A percentile compares a stretch with the other conserved stretches of the same genome.
Evolutionary conservation across 305 asterid genomes (phyloP).

Genomic region (Solanum chacoense): DNA sequence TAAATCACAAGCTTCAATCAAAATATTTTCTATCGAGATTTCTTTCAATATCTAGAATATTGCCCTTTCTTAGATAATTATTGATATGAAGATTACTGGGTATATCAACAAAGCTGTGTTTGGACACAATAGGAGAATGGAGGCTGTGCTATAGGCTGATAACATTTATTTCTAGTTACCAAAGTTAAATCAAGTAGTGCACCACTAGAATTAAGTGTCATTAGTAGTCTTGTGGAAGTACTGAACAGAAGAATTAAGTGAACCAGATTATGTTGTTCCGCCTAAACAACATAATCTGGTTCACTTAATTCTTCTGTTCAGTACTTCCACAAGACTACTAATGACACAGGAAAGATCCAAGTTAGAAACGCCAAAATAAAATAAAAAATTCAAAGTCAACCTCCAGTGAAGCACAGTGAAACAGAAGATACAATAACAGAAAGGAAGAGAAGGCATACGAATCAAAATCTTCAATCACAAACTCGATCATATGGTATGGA

Average conservation of each 20-base stretch:
- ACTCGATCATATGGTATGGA: constrained; percentile 78
- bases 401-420: background rate
- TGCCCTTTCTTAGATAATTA: too few relatives aligned
- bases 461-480: constrained; percentile 64
- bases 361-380: background rate
- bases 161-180: background rate
- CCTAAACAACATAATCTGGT: background rate
- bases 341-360: background rate
- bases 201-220: background rate
- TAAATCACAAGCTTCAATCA: too few relatives aligned
- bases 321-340: background rate
- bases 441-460: constrained; percentile 42
- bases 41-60: too few relatives aligned
- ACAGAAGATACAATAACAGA: background rate
- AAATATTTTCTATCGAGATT: too few relatives aligned
- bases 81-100: too few relatives aligned
- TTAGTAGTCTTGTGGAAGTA: too few relatives aligned
- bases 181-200: background rate
- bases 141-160: background rate
- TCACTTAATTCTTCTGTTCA: background rate
- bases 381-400: background rate
- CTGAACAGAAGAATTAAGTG: too few relatives aligned
- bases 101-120: background rate
- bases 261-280: background rate
- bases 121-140: background rate